phyloP scores from a whole-genome alignment of 192 early-diverging fungal species.

The Coemansia sp. region DNA sequence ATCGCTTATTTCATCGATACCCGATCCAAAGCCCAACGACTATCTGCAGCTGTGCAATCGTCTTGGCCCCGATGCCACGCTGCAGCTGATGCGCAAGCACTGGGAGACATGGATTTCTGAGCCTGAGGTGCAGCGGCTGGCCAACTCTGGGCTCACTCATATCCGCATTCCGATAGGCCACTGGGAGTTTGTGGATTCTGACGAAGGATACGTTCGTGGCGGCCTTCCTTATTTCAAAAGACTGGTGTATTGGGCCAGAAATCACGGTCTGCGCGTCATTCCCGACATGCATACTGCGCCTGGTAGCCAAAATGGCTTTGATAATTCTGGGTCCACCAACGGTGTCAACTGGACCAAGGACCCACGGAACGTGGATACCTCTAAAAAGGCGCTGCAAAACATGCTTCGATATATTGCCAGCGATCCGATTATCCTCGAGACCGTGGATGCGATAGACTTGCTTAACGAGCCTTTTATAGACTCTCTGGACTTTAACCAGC shows the following conservation, averaged over 20 bases:
- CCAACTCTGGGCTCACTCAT: conserved; percentile 54
- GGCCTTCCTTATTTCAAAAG: conserved; percentile 50
- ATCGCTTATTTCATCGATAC: conserved; percentile 39
- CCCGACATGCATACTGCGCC: conserved; percentile 62
- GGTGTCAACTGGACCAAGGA: conserved; percentile 55
- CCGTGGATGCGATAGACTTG: conserved; percentile 44
- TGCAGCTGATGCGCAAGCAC: conserved; percentile 41
- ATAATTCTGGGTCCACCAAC: conserved; percentile 54
- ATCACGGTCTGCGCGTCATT: conserved; percentile 56
- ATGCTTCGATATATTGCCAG: conserved; percentile 60
- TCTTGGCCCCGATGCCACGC: conserved; percentile 47
- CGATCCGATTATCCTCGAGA: conserved; percentile 38
- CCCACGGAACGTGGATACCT: conserved; percentile 51
- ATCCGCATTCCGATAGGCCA: conserved; percentile 63
- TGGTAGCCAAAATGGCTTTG: conserved; percentile 63
- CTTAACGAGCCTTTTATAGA: conserved; percentile 53
- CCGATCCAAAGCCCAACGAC: conserved; percentile 52
- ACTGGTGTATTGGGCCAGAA: conserved; percentile 57
- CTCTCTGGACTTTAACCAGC: conserved; percentile 41
- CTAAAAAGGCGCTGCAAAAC: conserved; percentile 54
- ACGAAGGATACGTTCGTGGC: conserved; percentile 54
- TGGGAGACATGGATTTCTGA: conserved; percentile 63
- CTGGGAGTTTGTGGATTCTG: conserved; percentile 61
- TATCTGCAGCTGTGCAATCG: conserved; percentile 52
- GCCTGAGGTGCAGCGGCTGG: conserved; percentile 53